These are phyloP conservation scores for Trichoderma hamatum DNA, from an alignment of 2,329 filamentous ascomycete species.

Conservation along the genomic window DNA sequence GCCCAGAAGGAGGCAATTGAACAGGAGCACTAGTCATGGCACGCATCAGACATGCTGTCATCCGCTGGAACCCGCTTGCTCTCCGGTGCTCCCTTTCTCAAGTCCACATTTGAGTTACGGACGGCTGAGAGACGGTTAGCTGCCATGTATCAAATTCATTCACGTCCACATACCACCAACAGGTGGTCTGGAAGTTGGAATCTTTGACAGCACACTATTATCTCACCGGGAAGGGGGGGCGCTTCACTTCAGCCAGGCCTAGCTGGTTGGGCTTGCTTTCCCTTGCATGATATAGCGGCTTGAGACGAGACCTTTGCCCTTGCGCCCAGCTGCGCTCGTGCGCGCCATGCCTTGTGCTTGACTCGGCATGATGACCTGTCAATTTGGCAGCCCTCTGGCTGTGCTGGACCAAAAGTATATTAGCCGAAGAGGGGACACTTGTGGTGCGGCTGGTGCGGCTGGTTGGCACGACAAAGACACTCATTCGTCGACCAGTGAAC, in stretches of 20 bases:
- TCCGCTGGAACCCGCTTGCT: neutral
- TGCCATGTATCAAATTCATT: neutral
- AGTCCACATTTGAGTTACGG: neutral
- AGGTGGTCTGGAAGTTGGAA: neutral
- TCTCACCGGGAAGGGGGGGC: neutral
- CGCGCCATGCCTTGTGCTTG: neutral
- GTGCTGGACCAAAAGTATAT: conserved; percentile 11
- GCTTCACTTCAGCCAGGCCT: conserved; percentile 8
- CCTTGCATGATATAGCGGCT: conserved; percentile 9
- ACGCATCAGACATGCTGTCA: neutral
- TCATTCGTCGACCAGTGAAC: neutral
- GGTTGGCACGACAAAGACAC: conserved; percentile 6
- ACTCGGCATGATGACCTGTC: conserved; percentile 17
- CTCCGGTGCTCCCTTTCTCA: neutral
- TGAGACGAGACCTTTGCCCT: neutral
- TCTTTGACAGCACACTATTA: neutral
- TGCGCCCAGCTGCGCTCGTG: neutral
- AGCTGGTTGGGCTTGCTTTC: neutral
- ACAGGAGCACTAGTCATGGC: conserved; percentile 1
- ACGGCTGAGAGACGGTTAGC: neutral
- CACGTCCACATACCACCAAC: neutral
- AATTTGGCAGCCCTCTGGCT: neutral
- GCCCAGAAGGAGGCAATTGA: neutral
- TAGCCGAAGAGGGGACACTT: conserved; percentile 13
- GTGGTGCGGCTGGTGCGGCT: conserved; percentile 21